Conservation (phyloP, 2,329 filamentous ascomycete genomes). For the Paraphoma sp. region DNA sequence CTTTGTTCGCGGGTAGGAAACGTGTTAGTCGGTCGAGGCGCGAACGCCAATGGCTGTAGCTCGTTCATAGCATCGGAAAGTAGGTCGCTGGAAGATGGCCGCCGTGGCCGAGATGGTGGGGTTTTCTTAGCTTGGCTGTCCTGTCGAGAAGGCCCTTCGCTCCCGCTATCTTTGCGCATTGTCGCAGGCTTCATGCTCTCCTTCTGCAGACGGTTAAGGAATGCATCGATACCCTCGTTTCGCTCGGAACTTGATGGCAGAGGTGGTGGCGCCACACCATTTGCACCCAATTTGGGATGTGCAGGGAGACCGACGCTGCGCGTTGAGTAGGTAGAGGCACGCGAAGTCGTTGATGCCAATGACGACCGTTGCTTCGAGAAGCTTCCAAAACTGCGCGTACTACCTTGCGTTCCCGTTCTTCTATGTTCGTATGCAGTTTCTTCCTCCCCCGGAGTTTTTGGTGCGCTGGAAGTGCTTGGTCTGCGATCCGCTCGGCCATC, state of each 20-base stretch:
- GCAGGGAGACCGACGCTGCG: slow-evolving; percentile 31
- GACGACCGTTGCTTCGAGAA: slow-evolving; percentile 34
- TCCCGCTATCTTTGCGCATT: slow-evolving; percentile 20
- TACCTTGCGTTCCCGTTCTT: slow-evolving; percentile 45
- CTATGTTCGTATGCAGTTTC: slow-evolving; percentile 41
- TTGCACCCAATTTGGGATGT: slow-evolving; percentile 24
- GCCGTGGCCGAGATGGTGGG: slow-evolving; percentile 29
- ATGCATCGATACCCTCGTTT: slow-evolving; percentile 47
- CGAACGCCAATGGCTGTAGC: slow-evolving; percentile 23
- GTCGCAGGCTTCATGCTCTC: slow-evolving; percentile 32
- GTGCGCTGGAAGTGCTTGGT: slow-evolving; percentile 45
- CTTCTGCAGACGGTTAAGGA: slow-evolving; percentile 45
- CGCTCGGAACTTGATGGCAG: slow-evolving; percentile 27
- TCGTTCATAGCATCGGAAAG: slow-evolving; percentile 26
- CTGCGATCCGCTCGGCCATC: slow-evolving; percentile 51
- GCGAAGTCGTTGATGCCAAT: slow-evolving; percentile 38
- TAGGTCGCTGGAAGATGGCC: slow-evolving; percentile 37
- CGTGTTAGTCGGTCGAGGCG: slow-evolving; percentile 23
- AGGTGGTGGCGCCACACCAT: slow-evolving; percentile 24
- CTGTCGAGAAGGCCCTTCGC: slow-evolving; percentile 27
- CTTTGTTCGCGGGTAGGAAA: slow-evolving; percentile 34
- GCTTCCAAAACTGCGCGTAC: slow-evolving; percentile 37
- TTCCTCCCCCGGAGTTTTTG: slow-evolving; percentile 24
- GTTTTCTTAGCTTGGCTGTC: slow-evolving; percentile 26
- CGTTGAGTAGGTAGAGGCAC: slow-evolving; percentile 39